A percentile compares a stretch with the other conserved stretches of the same genome.
Evolutionary conservation across 2,329 filamentous ascomycete species (phyloP).

Genomic region (Juglanconis oblonga): DNA sequence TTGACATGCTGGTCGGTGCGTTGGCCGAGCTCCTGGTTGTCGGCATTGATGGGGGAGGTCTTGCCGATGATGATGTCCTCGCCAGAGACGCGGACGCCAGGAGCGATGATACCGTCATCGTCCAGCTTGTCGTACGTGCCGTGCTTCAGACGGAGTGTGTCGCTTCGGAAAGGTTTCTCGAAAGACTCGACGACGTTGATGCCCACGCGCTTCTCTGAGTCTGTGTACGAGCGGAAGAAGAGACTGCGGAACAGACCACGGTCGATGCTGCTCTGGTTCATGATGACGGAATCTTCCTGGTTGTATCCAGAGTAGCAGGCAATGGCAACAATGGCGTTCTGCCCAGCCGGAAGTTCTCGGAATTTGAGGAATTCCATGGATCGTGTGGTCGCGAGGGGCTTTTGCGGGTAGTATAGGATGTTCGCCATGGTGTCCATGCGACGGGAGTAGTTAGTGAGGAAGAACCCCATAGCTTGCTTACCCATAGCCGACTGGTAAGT

Average conservation of each 20-base stretch:
- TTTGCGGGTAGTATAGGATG: constrained; percentile 97
- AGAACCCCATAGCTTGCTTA: constrained; percentile 99
- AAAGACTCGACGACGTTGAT: constrained; percentile 91
- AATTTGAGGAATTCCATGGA: constrained; percentile 99
- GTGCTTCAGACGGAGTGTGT: constrained; percentile 89
- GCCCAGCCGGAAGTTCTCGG: constrained; percentile 91
- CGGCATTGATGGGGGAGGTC: constrained; percentile 89
- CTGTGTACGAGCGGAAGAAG: constrained; percentile 96
- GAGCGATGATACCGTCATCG: constrained; percentile 90
- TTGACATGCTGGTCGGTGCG: constrained; percentile 87
- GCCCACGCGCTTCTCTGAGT: constrained; percentile 94
- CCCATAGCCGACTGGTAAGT: constrained; percentile 99
- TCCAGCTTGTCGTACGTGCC: constrained; percentile 98
- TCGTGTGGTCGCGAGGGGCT: constrained; percentile 89
- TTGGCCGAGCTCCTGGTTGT: constrained; percentile 90
- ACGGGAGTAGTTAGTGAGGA: constrained; percentile 92
- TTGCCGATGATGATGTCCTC: constrained; percentile 99
- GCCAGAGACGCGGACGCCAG: constrained; percentile 90
- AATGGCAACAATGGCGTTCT: constrained; percentile 98
- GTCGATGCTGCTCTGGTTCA: constrained; percentile 99
- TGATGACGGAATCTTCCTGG: constrained; percentile 99
- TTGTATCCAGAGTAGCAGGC: constrained; percentile 98
- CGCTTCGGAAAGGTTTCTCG: constrained; percentile 86
- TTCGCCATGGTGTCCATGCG: constrained; percentile 99
- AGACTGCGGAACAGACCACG: constrained; percentile 94